Base-by-base conservation (phyloP, 306 rosid genomes). In the Citrullus colocynthis region DNA sequence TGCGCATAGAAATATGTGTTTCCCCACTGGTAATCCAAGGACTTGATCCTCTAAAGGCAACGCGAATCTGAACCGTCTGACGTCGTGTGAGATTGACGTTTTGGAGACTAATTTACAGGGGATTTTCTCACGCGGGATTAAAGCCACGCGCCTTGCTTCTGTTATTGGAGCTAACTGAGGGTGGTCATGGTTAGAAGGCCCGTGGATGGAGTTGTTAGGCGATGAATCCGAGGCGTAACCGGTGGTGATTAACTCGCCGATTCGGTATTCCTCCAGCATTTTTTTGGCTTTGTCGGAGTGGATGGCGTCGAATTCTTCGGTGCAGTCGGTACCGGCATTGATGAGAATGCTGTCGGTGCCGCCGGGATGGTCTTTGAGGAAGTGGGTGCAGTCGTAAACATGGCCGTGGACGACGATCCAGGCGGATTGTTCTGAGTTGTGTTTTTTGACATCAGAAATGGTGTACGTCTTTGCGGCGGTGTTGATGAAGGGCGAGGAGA, bases 241-340 rank as follows among this genome's bases (percentile, higher is more conserved):
- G 2, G 84, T 49, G 45, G 86, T 84, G 16, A 86, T 41, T 44
- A 93, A 77, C 85, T 88, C 89, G 1, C 98, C 98, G 6, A 93
- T 86, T 12, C 87, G 78, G 81, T 84, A 91, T 0, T 86, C 91
- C 17, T 93, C 86, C 16, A 93, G 88, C 84, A 91, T 78, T 39
- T 83, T 84, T 83, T 88, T 89, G 76, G 98, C 98, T 77, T 88
- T 93, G 79, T 87, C 91, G 12, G 97, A 93, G 77, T 93, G 98
- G 48, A 93, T 93, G 77, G 97, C 95, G 3, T 93, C 93, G 54
- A 93, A 93, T 57, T 93, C 98, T 11, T 93, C 98, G 0, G 98
- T 93, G 64, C 90, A 91, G 83, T 93, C 97, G 7, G 93, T 87
- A 62, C 98, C 98, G 21, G 92, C 91, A 11, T 93, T 93, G 78